Evolutionary conservation across 179 eudicot species (phyloP), one percentile per base, ranked within the genome.

Genomic region (Silene noctiflora): DNA sequence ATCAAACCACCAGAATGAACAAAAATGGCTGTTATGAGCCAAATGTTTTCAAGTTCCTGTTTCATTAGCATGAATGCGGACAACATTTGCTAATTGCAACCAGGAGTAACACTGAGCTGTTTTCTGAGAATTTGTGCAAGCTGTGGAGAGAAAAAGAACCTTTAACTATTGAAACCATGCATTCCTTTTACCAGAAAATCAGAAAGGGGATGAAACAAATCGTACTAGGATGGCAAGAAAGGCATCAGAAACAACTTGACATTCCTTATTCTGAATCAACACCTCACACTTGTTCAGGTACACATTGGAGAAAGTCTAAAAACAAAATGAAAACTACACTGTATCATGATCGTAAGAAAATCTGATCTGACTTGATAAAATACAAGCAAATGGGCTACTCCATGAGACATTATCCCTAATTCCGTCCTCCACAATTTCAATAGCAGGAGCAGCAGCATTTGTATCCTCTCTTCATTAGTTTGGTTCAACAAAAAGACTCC

Each of bases 401-500:
- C 33, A 29, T 9, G 16, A 51, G 20, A 48, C 51, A 72, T 35
- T 24, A 27, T 71, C 64, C 46, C 35, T 63, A 27, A 27, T 53
- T 64, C 19, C 64, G 12, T 75, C 61, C 19, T 48, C 14, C 7
- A 63, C 61, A 74, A 53, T 17, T 56, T 61, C 68, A 64, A 74
- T 35, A 19, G n/a, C 4, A 73, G 63, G 20, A 48, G 19, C 10
- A 77, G 63, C 29, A 48, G 64, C 19, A 56, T 53, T 19, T 14
- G 22, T 72, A 56, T 60, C 74, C 48, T 70, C 61, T 75, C 82
- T 56, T 86, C 83, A 88, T 71, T 86, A 86, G 80, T 82, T 72
- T 53, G 77, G 80, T 82, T 93, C 97, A 83, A 95, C 91, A 69
- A 95, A 95, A 56, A 95, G 96, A 81, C 99, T 89, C 72, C 92